Evolutionary conservation across 2,329 filamentous ascomycete genomes (phyloP).

Genomic region (Diaporthe ampelina): DNA sequence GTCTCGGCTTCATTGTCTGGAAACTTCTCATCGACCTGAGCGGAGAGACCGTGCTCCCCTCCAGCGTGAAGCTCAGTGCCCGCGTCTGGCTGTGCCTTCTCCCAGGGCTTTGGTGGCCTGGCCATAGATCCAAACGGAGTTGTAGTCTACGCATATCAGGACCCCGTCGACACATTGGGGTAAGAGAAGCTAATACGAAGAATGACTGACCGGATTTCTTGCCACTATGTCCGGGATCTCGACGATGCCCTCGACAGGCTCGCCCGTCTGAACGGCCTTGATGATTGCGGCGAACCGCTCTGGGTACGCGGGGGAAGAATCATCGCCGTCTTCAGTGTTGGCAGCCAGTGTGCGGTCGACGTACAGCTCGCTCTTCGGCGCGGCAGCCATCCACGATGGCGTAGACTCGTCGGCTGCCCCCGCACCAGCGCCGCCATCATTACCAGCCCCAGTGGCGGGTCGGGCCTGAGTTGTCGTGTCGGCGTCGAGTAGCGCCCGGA

Average conservation of each 20-base stretch:
- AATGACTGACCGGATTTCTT: slow-evolving; percentile 72
- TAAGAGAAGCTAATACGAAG: background rate
- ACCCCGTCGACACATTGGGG: background rate
- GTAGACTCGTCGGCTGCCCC: slow-evolving; percentile 16
- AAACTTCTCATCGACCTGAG: slow-evolving; percentile 41
- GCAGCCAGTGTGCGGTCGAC: slow-evolving; percentile 55
- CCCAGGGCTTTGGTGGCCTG: slow-evolving; percentile 80
- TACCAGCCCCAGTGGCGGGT: background rate
- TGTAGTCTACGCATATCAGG: slow-evolving; percentile 53
- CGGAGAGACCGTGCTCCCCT: slow-evolving; percentile 7
- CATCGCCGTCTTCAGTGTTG: slow-evolving; percentile 41
- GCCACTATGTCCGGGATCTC: slow-evolving; percentile 87
- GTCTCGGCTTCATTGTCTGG: slow-evolving; percentile 49
- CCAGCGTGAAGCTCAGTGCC: slow-evolving; percentile 22
- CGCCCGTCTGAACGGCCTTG: slow-evolving; percentile 84
- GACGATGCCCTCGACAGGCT: slow-evolving; percentile 87
- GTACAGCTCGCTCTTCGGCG: slow-evolving; percentile 62
- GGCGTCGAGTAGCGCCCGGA: slow-evolving; percentile 28
- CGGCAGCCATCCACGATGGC: slow-evolving; percentile 63
- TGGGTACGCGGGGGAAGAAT: slow-evolving; percentile 72
- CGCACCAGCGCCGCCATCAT: slow-evolving; percentile 13
- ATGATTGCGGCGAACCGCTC: slow-evolving; percentile 88
- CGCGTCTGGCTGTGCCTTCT: slow-evolving; percentile 63
- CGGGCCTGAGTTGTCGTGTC: background rate
- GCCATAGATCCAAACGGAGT: slow-evolving; percentile 62